Evolutionary conservation across 2,329 filamentous ascomycete species (phyloP), one percentile per base, ranked within the genome.

Genomic region (Rutstroemia sydowiana): DNA sequence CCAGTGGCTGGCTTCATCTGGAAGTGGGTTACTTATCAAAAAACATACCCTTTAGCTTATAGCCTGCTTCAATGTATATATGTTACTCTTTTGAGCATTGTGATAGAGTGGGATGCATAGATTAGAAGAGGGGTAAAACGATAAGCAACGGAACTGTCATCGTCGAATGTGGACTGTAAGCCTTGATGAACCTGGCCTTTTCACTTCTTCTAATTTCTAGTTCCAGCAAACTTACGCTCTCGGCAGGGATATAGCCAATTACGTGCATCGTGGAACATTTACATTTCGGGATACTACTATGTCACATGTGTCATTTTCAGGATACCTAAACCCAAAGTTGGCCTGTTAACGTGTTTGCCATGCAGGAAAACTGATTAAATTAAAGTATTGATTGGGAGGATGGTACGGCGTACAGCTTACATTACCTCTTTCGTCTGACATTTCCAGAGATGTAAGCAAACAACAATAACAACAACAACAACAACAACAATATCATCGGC

Each of bases 231-330:
- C 20, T 37, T 31, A 18, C 16, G 23, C 23, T 20, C 14, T n/a
- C 26, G 13, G 26, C 8, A 44, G 36, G 42, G 42, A 34, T 51
- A 23, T 42, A 5, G 32, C 13, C 41, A 39, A 51, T 31, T 51
- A 46, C 48, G 48, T 51, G 48, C 48, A 51, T 51, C 23, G 48
- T 51, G 42, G 48, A 46, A 51, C 42, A 32, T 46, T 46, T 42
- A 46, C 34, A 46, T 41, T 42, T 51, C 48, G 48, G 48, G 48
- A 51, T 51, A 34, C 26, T 46, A 41, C 48, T 26, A 51, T 46
- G 34, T 46, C 48, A 46, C 21, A 46, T 46, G 39, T 42, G 39
- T 42, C 42, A 16, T 21, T 32, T 32, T 51, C 28, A 31, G 32
- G 42, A 51, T 14, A 31, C 46, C 41, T 20, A 31, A 20, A 31